Evolutionary conservation across 2,329 filamentous ascomycete species (phyloP).

Genomic region (Septoria petroselini): DNA sequence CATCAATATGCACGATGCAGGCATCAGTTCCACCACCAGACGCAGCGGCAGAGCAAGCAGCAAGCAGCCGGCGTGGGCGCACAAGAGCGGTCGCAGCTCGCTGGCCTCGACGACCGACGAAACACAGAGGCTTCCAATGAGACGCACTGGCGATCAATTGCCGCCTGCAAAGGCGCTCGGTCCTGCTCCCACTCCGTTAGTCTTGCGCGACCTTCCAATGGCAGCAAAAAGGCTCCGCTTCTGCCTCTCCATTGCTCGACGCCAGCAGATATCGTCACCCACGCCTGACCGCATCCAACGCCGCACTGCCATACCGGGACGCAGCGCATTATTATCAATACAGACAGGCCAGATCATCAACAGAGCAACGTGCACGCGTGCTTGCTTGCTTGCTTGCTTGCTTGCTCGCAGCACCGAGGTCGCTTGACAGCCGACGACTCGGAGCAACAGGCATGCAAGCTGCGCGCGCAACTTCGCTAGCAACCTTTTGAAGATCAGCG

Average conservation of each 20-base stretch:
- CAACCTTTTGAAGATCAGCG: slow-evolving; percentile 4
- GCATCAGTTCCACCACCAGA: no score
- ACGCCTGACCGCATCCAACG: slow-evolving; percentile 4
- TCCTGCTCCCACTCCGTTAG: slow-evolving; percentile 16
- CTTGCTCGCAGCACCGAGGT: background rate
- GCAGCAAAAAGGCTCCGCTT: slow-evolving; percentile 15
- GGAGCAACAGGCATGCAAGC: background rate
- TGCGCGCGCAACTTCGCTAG: slow-evolving; percentile 1
- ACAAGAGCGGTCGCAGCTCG: slow-evolving; percentile 16
- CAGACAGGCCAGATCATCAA: no score
- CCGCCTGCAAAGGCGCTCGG: slow-evolving; percentile 23
- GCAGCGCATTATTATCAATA: no score
- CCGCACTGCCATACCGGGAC: background rate
- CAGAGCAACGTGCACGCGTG: no score
- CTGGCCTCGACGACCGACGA: slow-evolving; percentile 18
- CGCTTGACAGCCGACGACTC: background rate
- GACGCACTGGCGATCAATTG: slow-evolving; percentile 18
- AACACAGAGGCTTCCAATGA: slow-evolving; percentile 19
- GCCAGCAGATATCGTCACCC: slow-evolving; percentile 9
- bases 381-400: no score
- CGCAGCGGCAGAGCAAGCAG: background rate
- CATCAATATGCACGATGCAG: no score
- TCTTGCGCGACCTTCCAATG: slow-evolving; percentile 24
- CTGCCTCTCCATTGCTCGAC: slow-evolving; percentile 23
- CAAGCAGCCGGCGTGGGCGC: background rate